Base-by-base conservation (phyloP, 2,329 filamentous ascomycete genomes). In the Colletotrichum sp. region DNA sequence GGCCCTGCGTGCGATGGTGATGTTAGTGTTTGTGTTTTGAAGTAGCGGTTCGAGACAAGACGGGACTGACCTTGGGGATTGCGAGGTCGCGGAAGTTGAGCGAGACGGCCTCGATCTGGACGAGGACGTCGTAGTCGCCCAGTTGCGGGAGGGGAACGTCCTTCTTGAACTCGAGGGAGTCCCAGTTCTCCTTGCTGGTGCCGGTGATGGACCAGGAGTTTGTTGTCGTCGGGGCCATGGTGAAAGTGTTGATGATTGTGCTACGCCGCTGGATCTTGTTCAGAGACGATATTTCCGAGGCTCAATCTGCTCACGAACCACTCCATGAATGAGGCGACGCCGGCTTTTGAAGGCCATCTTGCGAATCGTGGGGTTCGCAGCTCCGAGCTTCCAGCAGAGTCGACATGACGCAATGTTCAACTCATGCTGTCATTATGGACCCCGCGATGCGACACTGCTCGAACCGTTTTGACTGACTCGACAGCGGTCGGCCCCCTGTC, bases 41-140 rank as follows among this genome's bases (percentile, higher is more conserved):
- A 30, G 55, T 0, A 21, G 21, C 26, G 30, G 14, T 13, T 57
- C 16, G 13, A 6, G 16, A 69, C 10, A 4, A 12, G 28, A 28
- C 9, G 13, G 9, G 30, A 7, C 2, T 30, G 28, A 82, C 84
- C 79, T 80, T 81, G 32, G 88, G 85, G 69, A 91, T 89, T 78
- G 88, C 85, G 67, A 90, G 83, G 77, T 91, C 89, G 71, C 89
- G 89, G 81, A 87, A 91, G 84, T 91, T 91, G 67, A 91, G 85
- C 32, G 89, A 89, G 7, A 86, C 89, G 16, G 86, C 88, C 67
- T 86, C 84, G 30, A 91, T 87, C 83, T 93, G 94, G 79, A 96
- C 92, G 39, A 96, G 88, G 7, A 95, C 93, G 30, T 96, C 92
- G 77, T 90, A 90, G 71, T 95, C 93, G 63, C 93, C 93, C 2